phyloP scores from a whole-genome alignment of 169 alveolate genomes.

The Babesia gibsoni region DNA sequence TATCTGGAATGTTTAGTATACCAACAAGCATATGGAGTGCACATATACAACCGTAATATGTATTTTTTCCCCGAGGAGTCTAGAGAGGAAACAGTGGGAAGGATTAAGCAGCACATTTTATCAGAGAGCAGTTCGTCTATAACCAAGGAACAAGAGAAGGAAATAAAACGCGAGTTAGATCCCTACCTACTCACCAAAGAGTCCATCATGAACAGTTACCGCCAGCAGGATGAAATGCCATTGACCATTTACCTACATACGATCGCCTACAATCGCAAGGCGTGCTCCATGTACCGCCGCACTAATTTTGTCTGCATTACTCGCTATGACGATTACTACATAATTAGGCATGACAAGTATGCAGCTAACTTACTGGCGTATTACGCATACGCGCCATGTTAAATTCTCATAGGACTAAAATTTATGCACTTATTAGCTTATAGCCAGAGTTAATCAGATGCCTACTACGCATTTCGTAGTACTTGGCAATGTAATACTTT shows the following conservation, averaged over 20 bases:
- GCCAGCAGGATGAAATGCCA: slow-evolving; percentile 26
- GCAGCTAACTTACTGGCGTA: slow-evolving; percentile 60
- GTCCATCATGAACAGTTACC: not conserved
- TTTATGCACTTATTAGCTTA: slow-evolving; percentile 6
- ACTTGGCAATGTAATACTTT: slow-evolving; percentile 12
- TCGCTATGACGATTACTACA: slow-evolving; percentile 37
- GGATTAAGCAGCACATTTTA: not conserved
- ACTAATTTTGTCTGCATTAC: slow-evolving; percentile 35
- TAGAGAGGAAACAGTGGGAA: not conserved
- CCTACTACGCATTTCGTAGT: slow-evolving; percentile 5
- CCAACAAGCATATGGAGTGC: slow-evolving; percentile 13
- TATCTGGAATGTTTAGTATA: slow-evolving; percentile 44
- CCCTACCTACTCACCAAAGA: not conserved
- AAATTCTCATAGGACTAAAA: not conserved
- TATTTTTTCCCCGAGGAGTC: not conserved
- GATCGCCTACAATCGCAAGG: slow-evolving; percentile 48
- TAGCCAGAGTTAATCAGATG: slow-evolving; percentile 35
- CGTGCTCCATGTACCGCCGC: slow-evolving; percentile 48
- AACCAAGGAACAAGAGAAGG: slow-evolving; percentile 12
- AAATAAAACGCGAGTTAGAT: slow-evolving; percentile 2
- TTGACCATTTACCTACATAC: slow-evolving; percentile 55
- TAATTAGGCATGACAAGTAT: slow-evolving; percentile 20
- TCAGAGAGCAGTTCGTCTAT: not conserved
- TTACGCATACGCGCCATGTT: slow-evolving; percentile 24
- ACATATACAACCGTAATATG: slow-evolving; percentile 25